A percentile compares a stretch with the other conserved stretches of the same genome.
phyloP scores from a whole-genome alignment of 805 yeast species.

The Candida ortonii region DNA sequence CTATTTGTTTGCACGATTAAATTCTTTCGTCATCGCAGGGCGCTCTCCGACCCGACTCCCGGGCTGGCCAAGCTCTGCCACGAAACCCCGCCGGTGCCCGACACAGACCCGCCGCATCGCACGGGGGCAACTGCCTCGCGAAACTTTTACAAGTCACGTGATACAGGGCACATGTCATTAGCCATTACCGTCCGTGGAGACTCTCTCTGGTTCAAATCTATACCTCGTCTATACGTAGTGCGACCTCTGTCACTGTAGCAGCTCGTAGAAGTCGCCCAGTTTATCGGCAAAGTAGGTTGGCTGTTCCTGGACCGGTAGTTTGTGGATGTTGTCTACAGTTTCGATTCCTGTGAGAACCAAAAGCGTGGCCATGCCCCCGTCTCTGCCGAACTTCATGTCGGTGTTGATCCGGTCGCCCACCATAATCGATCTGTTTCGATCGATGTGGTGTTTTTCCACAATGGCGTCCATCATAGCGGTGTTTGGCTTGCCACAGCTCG shows the following conservation, averaged over 20 bases:
- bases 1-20: too few species aligned
- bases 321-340: slow-evolving; percentile 57
- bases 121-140: too few species aligned
- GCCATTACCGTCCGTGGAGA: too few species aligned
- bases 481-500: slow-evolving; percentile 86
- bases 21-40: too few species aligned
- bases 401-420: slow-evolving; percentile 94
- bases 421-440: slow-evolving; percentile 72
- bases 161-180: too few species aligned
- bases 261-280: slow-evolving; percentile 73
- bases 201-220: too few species aligned
- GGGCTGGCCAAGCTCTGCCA: too few species aligned
- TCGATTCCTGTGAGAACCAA: slow-evolving; percentile 92
- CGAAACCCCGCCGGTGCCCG: too few species aligned
- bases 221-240: too few species aligned
- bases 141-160: too few species aligned
- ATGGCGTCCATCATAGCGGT: slow-evolving; percentile 88
- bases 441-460: slow-evolving; percentile 58
- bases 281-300: slow-evolving; percentile 71
- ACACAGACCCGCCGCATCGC: too few species aligned
- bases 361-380: slow-evolving; percentile 83
- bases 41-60: too few species aligned
- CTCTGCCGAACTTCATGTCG: slow-evolving; percentile 87
- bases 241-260: slow-evolving; percentile 23
- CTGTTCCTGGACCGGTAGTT: slow-evolving; percentile 37